Percentiles rank a stretch among this genome's conserved stretches.
These are phyloP conservation scores for Podaxis sp. DNA, from an alignment of 768 basidiomycete genomes.

Conservation along the genomic window DNA sequence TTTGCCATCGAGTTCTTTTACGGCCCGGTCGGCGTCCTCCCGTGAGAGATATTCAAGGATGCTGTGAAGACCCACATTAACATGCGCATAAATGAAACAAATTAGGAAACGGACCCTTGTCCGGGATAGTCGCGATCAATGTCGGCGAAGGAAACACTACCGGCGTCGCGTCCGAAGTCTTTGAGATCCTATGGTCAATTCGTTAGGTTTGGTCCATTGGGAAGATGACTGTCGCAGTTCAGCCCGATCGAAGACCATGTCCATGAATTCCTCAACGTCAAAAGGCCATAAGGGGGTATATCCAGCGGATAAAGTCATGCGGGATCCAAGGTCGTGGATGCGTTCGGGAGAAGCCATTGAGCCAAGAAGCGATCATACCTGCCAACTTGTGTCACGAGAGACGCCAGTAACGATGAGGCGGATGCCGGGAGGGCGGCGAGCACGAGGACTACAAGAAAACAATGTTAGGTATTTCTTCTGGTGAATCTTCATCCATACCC, in stretches of 20 bases:
- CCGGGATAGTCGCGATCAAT: constrained; percentile 85
- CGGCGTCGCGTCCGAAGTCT: constrained; percentile 94
- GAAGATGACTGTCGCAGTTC: constrained; percentile 19
- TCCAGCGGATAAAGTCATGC: constrained; percentile 5
- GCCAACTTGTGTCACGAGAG: constrained; percentile 96
- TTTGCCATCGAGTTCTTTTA: constrained; percentile 80
- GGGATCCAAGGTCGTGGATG: constrained; percentile 15
- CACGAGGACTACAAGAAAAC: constrained; percentile 43
- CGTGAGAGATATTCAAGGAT: constrained; percentile 88
- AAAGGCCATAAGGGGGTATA: constrained; percentile 6
- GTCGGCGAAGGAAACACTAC: constrained; percentile 92
- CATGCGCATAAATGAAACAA: neutral
- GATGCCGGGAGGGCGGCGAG: constrained; percentile 77
- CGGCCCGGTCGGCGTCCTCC: constrained; percentile 92
- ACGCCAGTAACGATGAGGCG: constrained; percentile 87
- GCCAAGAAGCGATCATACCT: constrained; percentile 64
- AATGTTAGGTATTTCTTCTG: neutral
- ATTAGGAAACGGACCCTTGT: constrained; percentile 66
- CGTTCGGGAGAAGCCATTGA: constrained; percentile 17
- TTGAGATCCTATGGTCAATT: constrained; percentile 82
- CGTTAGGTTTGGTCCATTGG: constrained; percentile 41
- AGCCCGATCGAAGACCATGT: constrained; percentile 23
- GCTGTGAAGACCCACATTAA: constrained; percentile 37
- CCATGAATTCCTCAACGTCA: constrained; percentile 13
- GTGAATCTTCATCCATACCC: constrained; percentile 42